Conservation (phyloP, 805 yeast genomes). For the Candida koratica region DNA sequence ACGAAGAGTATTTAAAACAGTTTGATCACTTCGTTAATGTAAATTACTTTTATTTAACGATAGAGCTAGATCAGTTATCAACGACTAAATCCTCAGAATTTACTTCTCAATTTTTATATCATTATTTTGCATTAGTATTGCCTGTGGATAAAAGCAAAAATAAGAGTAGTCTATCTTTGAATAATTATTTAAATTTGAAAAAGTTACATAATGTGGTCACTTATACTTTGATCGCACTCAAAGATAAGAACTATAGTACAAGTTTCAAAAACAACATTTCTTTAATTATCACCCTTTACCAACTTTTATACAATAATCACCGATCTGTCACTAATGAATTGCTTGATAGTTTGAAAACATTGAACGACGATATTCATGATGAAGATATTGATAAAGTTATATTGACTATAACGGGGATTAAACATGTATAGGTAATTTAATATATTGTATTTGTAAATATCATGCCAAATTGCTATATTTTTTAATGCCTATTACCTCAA, state of each 20-base stretch:
- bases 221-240: slow-evolving; percentile 16
- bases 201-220: slow-evolving; percentile 36
- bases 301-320: slow-evolving; percentile 4
- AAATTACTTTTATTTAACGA: slow-evolving; percentile 36
- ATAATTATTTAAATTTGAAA: slow-evolving; percentile 29
- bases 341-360: slow-evolving; percentile 1
- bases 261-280: slow-evolving; percentile 7
- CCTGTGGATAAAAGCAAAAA: slow-evolving; percentile 17
- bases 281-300: slow-evolving; percentile 3
- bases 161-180: slow-evolving; percentile 18
- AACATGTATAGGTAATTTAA: no score
- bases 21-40: slow-evolving; percentile 32
- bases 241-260: slow-evolving; percentile 1
- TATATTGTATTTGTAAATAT: no score
- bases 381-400: background rate
- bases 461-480: no score
- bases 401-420: background rate
- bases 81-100: slow-evolving; percentile 37
- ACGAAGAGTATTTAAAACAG: slow-evolving; percentile 25
- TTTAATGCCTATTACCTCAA: no score
- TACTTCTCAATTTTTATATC: slow-evolving; percentile 39
- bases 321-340: slow-evolving; percentile 1
- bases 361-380: slow-evolving; percentile 2
- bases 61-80: slow-evolving; percentile 40
- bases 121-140: slow-evolving; percentile 32